A percentile compares a stretch with the other conserved stretches of the same genome.
Evolutionary conservation across 2,329 filamentous ascomycete species (phyloP).

Genomic region (Monosporascus sp.): DNA sequence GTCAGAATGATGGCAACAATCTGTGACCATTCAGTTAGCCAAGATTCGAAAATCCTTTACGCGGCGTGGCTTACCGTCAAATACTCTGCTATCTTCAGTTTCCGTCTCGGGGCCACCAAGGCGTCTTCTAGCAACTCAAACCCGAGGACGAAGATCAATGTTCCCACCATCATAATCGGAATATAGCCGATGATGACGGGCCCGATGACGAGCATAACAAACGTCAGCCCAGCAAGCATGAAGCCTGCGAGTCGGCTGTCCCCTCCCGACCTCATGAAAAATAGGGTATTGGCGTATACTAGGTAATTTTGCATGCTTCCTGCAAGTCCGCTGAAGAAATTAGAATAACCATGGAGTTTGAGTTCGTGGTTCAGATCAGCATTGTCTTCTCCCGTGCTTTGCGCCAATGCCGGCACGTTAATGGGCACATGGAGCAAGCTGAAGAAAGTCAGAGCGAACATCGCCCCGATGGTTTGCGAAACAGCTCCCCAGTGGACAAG

Average conservation of each 20-base stretch:
- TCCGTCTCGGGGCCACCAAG: slow-evolving; percentile 81
- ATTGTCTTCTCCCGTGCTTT: slow-evolving; percentile 88
- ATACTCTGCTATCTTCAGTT: slow-evolving; percentile 82
- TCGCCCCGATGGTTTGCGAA: slow-evolving; percentile 79
- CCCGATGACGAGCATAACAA: slow-evolving; percentile 77
- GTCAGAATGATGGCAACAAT: slow-evolving; percentile 84
- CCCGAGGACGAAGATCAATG: slow-evolving; percentile 88
- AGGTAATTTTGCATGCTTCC: slow-evolving; percentile 96
- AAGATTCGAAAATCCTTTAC: no score
- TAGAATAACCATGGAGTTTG: slow-evolving; percentile 88
- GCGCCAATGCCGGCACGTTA: slow-evolving; percentile 89
- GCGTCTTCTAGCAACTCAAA: slow-evolving; percentile 90
- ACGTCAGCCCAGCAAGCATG: slow-evolving; percentile 75
- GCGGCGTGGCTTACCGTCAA: slow-evolving; percentile 58
- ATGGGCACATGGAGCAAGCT: slow-evolving; percentile 96
- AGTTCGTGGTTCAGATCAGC: slow-evolving; percentile 86
- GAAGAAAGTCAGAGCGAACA: slow-evolving; percentile 96
- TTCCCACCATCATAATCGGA: slow-evolving; percentile 93
- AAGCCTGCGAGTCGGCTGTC: slow-evolving; percentile 81
- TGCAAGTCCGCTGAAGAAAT: slow-evolving; percentile 77
- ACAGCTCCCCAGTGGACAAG: slow-evolving; percentile 81
- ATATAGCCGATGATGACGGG: slow-evolving; percentile 89
- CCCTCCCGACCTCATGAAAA: slow-evolving; percentile 91
- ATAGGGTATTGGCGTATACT: slow-evolving; percentile 94
- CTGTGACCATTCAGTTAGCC: slow-evolving; percentile 31